Evolutionary conservation across 345 rosid species (phyloP).

Genomic region (Eucalyptus shirleyi): DNA sequence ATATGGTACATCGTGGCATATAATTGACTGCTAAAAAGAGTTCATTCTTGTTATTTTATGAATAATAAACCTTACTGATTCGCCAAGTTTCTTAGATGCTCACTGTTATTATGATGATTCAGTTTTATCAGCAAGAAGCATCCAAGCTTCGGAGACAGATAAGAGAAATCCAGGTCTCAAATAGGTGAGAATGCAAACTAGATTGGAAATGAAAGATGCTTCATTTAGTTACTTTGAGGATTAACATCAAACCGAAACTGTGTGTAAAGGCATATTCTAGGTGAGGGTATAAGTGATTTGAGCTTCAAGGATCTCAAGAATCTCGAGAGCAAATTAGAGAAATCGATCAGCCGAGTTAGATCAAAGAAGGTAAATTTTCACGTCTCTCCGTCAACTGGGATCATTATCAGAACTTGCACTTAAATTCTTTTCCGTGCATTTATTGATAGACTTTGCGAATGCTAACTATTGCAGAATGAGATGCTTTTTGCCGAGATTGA

Average conservation of each 20-base stretch:
- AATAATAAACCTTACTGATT: background rate
- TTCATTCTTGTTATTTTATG: background rate
- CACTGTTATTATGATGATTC: background rate
- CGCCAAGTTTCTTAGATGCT: background rate
- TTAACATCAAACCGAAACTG: background rate
- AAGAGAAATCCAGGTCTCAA: slow-evolving; percentile 56
- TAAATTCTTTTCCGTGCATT: background rate
- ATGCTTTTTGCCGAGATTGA: slow-evolving; percentile 78
- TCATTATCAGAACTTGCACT: background rate
- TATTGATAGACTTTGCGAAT: background rate
- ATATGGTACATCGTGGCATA: background rate
- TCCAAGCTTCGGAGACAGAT: slow-evolving; percentile 70
- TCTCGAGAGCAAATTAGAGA: slow-evolving; percentile 66
- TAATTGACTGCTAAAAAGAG: background rate
- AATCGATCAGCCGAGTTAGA: slow-evolving; percentile 71
- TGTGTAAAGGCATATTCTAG: slow-evolving; percentile 53
- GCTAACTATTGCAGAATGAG: slow-evolving; percentile 44
- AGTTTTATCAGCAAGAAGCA: slow-evolving; percentile 92
- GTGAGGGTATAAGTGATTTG: slow-evolving; percentile 64
- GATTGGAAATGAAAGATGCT: background rate
- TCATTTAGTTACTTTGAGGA: background rate
- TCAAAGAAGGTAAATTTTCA: slow-evolving; percentile 58
- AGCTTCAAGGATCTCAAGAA: slow-evolving; percentile 65
- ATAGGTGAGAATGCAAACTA: slow-evolving; percentile 23
- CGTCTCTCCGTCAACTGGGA: background rate